Evolutionary conservation across 108 stramenopile genomes (phyloP), one percentile per base, ranked within the genome.

Genomic region (Pseudonitzschia delicatissima): DNA sequence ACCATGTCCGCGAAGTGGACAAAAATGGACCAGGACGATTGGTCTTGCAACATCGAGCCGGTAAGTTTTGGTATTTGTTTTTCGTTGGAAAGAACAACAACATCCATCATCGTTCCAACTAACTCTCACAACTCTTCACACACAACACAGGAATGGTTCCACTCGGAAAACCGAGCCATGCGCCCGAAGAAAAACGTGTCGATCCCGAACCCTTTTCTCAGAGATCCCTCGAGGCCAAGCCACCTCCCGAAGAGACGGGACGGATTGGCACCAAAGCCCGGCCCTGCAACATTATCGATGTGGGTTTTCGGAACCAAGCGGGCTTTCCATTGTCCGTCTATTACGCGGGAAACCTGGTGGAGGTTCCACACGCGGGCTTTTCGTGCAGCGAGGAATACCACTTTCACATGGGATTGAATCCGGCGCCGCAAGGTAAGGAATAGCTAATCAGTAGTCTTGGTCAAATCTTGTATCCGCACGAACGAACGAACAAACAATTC

Each of bases 331-430:
- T 82, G 23, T 59, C 71, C 44, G 77, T 66, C 6, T 82, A 79
- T 45, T 82, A 50, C 60, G 74, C 74, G 2, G 65, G 60, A 36
- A 29, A 50, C 11, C 29, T 67, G 8, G 53, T 45, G 20, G 62
- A 69, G 33, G 62, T 76, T 26, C 74, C 74, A 15, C 55, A 63
- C 4, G 12, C 6, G 7, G 74, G 68, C 28, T 75, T 68, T 49
- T 26, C 12, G 25, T 82, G 82, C 48, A 45, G 55, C 26, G 82
- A 82, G 57, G 53, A 68, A 17, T 82, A 78, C 64, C 53, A 71
- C 17, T 82, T 79, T 55, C 82, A 82, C 47, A 52, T 82, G 69
- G 82, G 82, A 25, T 66, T 62, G 36, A 76, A 82, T 17, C 57
- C 51, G 27, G 67, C 74, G 11, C 34, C 74, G 2, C 74, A 76